phyloP scores from a whole-genome alignment of 2,329 filamentous ascomycete genomes.

The Hypoxylon sp. region DNA sequence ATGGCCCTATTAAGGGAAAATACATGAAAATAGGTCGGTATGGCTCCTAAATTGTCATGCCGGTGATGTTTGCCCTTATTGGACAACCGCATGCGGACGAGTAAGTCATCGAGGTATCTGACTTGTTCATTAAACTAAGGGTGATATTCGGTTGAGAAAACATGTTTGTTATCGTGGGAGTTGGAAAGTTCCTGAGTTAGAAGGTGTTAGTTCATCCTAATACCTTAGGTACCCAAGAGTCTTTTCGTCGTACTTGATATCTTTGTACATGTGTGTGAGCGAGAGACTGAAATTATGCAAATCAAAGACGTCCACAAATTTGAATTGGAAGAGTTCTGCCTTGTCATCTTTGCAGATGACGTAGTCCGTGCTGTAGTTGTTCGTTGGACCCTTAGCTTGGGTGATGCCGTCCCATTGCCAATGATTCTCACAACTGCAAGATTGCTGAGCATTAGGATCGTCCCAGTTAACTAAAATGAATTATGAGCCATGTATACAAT shows the following conservation, averaged over 20 bases:
- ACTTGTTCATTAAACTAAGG: constrained; percentile 16
- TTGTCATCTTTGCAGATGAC: constrained; percentile 22
- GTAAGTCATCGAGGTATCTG: constrained; percentile 34
- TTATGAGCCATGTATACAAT: background rate
- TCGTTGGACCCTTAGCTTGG: background rate
- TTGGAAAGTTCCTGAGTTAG: constrained; percentile 35
- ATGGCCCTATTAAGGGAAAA: background rate
- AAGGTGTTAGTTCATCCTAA: constrained; percentile 9
- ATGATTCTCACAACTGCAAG: constrained; percentile 24
- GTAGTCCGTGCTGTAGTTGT: constrained; percentile 38
- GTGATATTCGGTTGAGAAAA: constrained; percentile 40
- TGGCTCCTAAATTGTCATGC: constrained; percentile 34
- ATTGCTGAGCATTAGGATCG: constrained; percentile 36
- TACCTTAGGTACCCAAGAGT: background rate
- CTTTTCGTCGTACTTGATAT: constrained; percentile 33
- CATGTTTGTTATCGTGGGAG: constrained; percentile 35
- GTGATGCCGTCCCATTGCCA: constrained; percentile 41
- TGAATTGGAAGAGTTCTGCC: constrained; percentile 42
- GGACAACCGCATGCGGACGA: constrained; percentile 14
- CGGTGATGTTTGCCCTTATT: constrained; percentile 39
- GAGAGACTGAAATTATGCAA: constrained; percentile 37
- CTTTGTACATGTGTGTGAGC: constrained; percentile 41
- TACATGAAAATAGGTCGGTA: background rate
- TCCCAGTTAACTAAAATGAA: constrained; percentile 36
- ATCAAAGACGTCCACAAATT: constrained; percentile 35